Base-by-base conservation (phyloP, 2,329 filamentous ascomycete genomes). In the Chaetomium strumarium region DNA sequence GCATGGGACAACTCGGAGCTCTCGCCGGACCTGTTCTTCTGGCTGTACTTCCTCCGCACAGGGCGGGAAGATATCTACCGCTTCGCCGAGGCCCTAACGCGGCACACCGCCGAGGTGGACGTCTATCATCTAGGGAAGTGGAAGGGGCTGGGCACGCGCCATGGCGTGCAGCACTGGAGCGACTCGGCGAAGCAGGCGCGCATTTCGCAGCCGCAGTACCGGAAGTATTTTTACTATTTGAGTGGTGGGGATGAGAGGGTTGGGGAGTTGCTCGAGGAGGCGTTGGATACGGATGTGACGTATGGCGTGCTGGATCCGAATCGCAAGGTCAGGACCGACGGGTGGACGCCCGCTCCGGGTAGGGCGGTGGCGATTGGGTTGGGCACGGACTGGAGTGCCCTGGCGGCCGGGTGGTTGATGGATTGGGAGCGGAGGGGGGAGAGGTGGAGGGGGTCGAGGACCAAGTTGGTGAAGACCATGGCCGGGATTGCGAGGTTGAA, bases 1-100 rank as follows among this genome's bases (percentile, higher is more conserved):
- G 80, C 79, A 0, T 84, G 81, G 81, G 81, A 84, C 45, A 84
- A 84, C 60, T 81, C 77, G 0, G 81, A 85, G 62, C 70, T 85
- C 0, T 84, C 80, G 0, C 78, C 81, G 0, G 80, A 84, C 58
- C 64, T 84, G 2, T 84, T 78, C 67, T 75, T 84, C 59, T 84
- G 81, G 81, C 75, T 74, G 4, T 78, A 81, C 52, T 85, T 84
- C 66, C 70, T 84, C 2, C 75, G 77, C 10, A 84, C 79, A 0
- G 80, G 80, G 0, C 70, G 76, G 2, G 72, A 74, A 3, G 79
- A 81, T 48, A 75, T 81, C 0, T 85, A 77, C 59, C 72, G 77
- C 0, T 75, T 84, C 43, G 80, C 80, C 0, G 80, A 84, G 60
- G 76, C 78, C 0, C 66, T 81, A 48, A 77, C 77, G 0, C 71